Conservation (phyloP, 352 stramenopile genomes). For the Pythium guiyangense region DNA sequence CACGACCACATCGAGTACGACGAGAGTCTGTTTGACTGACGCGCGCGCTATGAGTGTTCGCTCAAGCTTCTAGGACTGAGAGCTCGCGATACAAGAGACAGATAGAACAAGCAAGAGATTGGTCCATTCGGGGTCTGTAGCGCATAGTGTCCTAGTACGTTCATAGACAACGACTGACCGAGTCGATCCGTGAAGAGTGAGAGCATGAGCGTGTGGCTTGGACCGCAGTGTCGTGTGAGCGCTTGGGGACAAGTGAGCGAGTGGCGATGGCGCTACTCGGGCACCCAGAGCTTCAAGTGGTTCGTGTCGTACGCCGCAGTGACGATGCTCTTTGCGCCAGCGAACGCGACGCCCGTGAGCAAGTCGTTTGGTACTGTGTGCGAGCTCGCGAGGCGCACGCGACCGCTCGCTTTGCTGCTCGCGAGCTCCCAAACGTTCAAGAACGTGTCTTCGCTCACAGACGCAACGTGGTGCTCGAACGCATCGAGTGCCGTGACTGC, state of each 20-base stretch:
- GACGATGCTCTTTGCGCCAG: conserved; percentile 38
- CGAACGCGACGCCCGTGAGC: conserved; percentile 52
- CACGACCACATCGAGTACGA: conserved; percentile 87
- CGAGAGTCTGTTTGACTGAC: conserved; percentile 66
- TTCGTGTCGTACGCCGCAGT: conserved; percentile 61
- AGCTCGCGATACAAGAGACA: too few species aligned
- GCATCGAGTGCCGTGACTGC: conserved; percentile 61
- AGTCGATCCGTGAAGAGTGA: background rate
- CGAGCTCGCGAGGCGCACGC: conserved; percentile 53
- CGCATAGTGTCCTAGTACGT: too few species aligned
- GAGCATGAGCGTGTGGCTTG: background rate
- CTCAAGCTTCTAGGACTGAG: background rate
- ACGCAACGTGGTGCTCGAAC: conserved; percentile 43
- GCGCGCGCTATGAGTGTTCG: too few species aligned
- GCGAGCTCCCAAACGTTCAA: conserved; percentile 72
- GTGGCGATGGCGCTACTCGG: conserved; percentile 24
- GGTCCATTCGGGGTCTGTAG: too few species aligned
- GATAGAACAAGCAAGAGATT: background rate
- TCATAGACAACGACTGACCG: too few species aligned
- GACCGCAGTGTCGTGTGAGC: background rate
- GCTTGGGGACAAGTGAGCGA: background rate
- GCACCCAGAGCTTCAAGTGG: conserved; percentile 67
- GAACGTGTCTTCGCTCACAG: conserved; percentile 74
- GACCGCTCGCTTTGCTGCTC: conserved; percentile 14
- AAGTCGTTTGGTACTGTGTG: conserved; percentile 61